Conservation (phyloP, 192 early-diverging fungal species). For the Paraglomus brasilianum region DNA sequence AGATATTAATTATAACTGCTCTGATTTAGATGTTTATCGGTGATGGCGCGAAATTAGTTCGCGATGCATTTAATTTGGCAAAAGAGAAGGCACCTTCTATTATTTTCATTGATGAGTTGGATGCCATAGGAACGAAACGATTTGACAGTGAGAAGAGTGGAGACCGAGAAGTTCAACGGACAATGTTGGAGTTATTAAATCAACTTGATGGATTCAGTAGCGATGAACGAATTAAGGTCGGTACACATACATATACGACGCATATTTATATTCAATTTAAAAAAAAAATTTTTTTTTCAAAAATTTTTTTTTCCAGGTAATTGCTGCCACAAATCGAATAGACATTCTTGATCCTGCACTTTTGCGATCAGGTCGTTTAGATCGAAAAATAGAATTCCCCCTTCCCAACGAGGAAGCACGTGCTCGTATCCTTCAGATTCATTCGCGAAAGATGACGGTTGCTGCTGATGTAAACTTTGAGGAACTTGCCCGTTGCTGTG, state of each 20-base stretch:
- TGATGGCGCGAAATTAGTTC: conserved; percentile 95
- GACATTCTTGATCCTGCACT: conserved; percentile 91
- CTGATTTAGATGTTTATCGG: conserved; percentile 97
- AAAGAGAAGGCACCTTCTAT: conserved; percentile 99
- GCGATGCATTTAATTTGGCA: conserved; percentile 94
- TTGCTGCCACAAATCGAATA: conserved; percentile 97
- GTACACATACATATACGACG: not conserved
- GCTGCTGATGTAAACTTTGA: conserved; percentile 92
- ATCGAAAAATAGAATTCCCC: conserved; percentile 94
- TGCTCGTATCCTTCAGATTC: conserved; percentile 94
- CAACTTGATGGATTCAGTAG: conserved; percentile 96
- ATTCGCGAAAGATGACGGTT: conserved; percentile 99
- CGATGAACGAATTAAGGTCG: conserved; percentile 95
- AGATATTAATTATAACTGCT: too few relatives aligned
- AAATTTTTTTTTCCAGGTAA: conserved; percentile 64
- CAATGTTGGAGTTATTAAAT: conserved; percentile 98
- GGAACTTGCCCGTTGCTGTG: conserved; percentile 90
- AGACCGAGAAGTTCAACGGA: conserved; percentile 98
- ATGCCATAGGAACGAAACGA: conserved; percentile 98
- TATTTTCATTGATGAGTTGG: conserved; percentile 99
- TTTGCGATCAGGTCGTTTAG: conserved; percentile 83
- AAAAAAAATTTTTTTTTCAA: not conserved
- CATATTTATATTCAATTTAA: not conserved
- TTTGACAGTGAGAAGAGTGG: conserved; percentile 97
- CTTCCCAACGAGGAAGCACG: conserved; percentile 90